phyloP scores from a whole-genome alignment of 2,329 filamentous ascomycete species.

The Trichoderma hamatum region DNA sequence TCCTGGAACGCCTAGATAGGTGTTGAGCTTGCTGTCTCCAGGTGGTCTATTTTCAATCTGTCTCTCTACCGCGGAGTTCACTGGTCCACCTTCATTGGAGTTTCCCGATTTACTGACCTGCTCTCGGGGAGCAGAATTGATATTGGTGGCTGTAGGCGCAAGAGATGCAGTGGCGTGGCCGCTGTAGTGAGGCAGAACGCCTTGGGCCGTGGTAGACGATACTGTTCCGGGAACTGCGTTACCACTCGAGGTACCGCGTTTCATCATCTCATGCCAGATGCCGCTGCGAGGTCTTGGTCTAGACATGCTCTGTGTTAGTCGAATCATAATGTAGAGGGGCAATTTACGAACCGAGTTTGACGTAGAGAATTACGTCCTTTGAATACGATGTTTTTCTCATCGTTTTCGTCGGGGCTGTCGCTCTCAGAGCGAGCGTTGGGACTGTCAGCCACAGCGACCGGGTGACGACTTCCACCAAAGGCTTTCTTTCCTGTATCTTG shows the following conservation, averaged over 20 bases:
- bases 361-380: constrained; percentile 41
- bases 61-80: constrained; percentile 39
- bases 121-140: constrained; percentile 39
- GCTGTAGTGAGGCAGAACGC: constrained; percentile 56
- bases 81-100: constrained; percentile 30
- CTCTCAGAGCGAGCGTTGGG: constrained; percentile 18
- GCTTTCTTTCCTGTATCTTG: constrained; percentile 11
- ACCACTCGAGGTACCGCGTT: constrained; percentile 55
- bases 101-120: constrained; percentile 36
- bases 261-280: constrained; percentile 55
- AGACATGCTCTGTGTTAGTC: constrained; percentile 26
- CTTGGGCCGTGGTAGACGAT: constrained; percentile 57
- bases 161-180: constrained; percentile 57
- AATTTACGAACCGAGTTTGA: constrained; percentile 38
- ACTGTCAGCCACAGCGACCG: background rate
- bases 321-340: background rate
- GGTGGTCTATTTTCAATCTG: constrained; percentile 52
- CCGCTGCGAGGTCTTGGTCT: constrained; percentile 48
- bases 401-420: constrained; percentile 38
- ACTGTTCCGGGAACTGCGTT: constrained; percentile 51
- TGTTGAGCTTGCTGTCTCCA: constrained; percentile 28
- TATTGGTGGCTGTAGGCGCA: constrained; percentile 48
- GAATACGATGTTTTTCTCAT: constrained; percentile 43
- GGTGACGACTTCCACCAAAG: background rate
- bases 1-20: constrained; percentile 2